Conservation (phyloP, 1,139 yeast species). For the Meyerozyma smithsonii region DNA sequence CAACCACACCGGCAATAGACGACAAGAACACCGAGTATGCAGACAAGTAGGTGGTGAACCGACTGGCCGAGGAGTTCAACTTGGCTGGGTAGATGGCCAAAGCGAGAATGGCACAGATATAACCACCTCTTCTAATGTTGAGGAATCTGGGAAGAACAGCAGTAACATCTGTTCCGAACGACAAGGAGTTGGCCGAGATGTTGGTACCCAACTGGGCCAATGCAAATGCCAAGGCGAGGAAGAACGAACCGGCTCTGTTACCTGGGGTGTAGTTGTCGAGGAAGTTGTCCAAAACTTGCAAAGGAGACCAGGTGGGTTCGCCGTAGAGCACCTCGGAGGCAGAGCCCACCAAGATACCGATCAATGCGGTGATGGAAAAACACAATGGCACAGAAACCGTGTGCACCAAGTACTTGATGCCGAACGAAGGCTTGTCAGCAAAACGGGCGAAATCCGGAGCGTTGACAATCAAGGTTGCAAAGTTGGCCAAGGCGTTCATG, state of each 20-base stretch:
- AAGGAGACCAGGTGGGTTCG: constrained; percentile 78
- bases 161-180: constrained; percentile 89
- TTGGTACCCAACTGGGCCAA: constrained; percentile 90
- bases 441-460: constrained; percentile 90
- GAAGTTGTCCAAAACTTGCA: constrained; percentile 66
- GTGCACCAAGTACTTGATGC: constrained; percentile 40
- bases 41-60: constrained; percentile 77
- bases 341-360: constrained; percentile 83
- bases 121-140: constrained; percentile 73
- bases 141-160: constrained; percentile 76
- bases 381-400: constrained; percentile 67
- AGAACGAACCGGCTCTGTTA: constrained; percentile 82
- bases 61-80: constrained; percentile 64
- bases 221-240: constrained; percentile 72
- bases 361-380: constrained; percentile 75
- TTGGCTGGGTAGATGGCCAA: constrained; percentile 88
- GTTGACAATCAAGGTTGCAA: constrained; percentile 81
- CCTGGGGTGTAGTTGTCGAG: constrained; percentile 54
- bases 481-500: constrained; percentile 79
- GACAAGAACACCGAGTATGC: constrained; percentile 87
- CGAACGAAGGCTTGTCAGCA: constrained; percentile 46
- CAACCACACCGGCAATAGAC: constrained; percentile 80
- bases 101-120: constrained; percentile 73
- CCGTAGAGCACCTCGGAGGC: constrained; percentile 71
- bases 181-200: constrained; percentile 81